Conservation (phyloP, 2,329 filamentous ascomycete genomes). For the Grosmannia penicillata region DNA sequence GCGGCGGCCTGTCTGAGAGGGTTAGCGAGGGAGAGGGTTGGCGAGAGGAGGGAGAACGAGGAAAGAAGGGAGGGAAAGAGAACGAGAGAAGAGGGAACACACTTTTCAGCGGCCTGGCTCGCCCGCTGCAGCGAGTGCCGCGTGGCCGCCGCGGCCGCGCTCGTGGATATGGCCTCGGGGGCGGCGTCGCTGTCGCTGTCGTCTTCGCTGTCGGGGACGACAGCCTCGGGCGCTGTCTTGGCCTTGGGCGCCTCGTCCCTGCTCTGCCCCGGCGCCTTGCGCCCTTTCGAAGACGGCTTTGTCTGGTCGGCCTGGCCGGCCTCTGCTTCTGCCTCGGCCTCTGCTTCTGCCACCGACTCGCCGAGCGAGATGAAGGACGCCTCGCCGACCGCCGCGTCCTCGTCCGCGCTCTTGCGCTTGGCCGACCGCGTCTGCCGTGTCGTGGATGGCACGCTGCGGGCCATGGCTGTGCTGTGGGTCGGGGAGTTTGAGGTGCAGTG, state of each 20-base stretch:
- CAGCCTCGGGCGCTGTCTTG: slow-evolving; percentile 4
- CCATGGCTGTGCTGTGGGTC: background rate
- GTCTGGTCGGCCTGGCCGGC: no score
- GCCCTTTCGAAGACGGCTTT: slow-evolving; percentile 6
- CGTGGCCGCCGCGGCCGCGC: slow-evolving; percentile 29
- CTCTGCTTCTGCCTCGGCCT: background rate
- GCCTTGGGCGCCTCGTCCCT: slow-evolving; percentile 8
- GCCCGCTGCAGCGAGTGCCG: slow-evolving; percentile 30
- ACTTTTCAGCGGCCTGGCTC: slow-evolving; percentile 37
- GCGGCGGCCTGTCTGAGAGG: slow-evolving; percentile 29
- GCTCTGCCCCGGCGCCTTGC: slow-evolving; percentile 9
- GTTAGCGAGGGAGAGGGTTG: background rate
- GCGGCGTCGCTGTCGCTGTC: slow-evolving; percentile 23
- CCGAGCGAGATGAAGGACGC: no score
- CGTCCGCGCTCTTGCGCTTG: background rate
- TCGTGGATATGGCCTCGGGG: slow-evolving; percentile 43
- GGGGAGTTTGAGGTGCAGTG: background rate
- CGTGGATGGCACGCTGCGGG: background rate
- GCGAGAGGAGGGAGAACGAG: slow-evolving; percentile 3
- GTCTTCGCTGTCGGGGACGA: background rate
- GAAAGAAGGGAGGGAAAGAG: slow-evolving; percentile 3
- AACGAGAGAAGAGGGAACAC: slow-evolving; percentile 12
- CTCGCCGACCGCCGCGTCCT: background rate
- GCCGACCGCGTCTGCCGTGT: background rate
- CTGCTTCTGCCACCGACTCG: background rate